Evolutionary conservation across 1,139 yeast genomes (phyloP).

Genomic region (Pichia sp.): DNA sequence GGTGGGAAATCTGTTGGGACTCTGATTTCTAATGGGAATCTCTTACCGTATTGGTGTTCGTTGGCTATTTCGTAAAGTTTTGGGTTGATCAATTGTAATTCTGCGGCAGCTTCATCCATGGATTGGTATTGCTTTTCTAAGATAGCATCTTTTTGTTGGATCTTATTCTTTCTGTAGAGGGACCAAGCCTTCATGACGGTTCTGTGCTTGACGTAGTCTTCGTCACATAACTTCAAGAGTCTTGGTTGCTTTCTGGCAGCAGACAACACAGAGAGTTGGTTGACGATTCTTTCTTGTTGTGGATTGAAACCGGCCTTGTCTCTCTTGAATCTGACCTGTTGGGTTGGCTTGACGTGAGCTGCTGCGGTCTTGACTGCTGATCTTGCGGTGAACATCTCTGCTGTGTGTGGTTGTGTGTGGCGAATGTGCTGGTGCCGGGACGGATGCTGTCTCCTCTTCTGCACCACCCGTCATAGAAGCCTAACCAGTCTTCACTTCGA

Average conservation of each 20-base stretch:
- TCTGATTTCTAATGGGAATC: constrained; percentile 77
- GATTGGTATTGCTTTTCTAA: constrained; percentile 63
- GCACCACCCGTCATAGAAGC: too few relatives aligned
- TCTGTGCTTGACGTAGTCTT: constrained; percentile 83
- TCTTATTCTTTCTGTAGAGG: constrained; percentile 52
- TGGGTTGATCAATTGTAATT: constrained; percentile 50
- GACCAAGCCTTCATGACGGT: constrained; percentile 87
- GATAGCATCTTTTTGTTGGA: constrained; percentile 34
- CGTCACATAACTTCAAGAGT: constrained; percentile 68
- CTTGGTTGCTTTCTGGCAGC: constrained; percentile 90
- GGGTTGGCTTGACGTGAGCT: constrained; percentile 4
- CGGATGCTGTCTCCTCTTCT: too few relatives aligned
- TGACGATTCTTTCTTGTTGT: constrained; percentile 40
- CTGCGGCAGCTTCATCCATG: constrained; percentile 73
- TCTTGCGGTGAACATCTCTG: constrained; percentile 11
- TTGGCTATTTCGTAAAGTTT: constrained; percentile 53
- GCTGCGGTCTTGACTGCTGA: background rate
- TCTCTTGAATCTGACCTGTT: constrained; percentile 38
- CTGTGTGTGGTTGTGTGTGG: background rate
- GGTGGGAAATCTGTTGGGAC: constrained; percentile 95
- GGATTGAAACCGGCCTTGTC: constrained; percentile 33
- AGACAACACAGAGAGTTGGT: constrained; percentile 80
- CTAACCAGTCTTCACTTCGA: too few relatives aligned
- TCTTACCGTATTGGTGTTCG: constrained; percentile 44
- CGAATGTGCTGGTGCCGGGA: too few relatives aligned